These are phyloP conservation scores for Zizania latifolia DNA, from an alignment of 176 grass and related monocot genomes.

Conservation along the genomic window DNA sequence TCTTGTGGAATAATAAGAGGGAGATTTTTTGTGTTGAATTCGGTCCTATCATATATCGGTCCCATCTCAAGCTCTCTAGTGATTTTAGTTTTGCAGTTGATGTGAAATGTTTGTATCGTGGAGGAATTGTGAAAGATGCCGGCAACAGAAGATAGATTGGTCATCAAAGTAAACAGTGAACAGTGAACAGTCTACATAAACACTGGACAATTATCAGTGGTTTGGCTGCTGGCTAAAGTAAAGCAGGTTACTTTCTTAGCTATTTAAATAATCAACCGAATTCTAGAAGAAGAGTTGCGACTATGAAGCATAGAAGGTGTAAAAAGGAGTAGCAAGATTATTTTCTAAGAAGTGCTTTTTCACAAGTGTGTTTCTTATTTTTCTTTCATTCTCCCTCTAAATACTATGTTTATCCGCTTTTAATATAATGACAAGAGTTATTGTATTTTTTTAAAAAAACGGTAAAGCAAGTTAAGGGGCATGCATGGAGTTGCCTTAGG, in stretches of 20 bases:
- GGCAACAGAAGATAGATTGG: constrained; percentile 11
- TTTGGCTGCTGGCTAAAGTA: constrained; percentile 26
- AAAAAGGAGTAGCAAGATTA: too few species aligned
- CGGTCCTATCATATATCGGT: background rate
- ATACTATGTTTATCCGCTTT: too few species aligned
- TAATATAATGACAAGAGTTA: too few species aligned
- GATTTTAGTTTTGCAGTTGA: background rate
- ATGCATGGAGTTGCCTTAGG: background rate
- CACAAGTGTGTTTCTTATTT: too few species aligned
- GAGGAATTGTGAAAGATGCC: constrained; percentile 26
- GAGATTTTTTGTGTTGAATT: constrained; percentile 11
- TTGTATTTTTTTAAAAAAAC: too few species aligned
- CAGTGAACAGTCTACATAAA: constrained; percentile 24
- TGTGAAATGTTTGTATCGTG: constrained; percentile 11
- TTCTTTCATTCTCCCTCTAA: too few species aligned
- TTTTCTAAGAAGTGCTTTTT: too few species aligned
- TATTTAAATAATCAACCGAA: too few species aligned
- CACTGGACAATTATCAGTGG: constrained; percentile 31
- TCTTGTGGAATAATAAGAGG: background rate
- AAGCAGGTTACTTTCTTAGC: too few species aligned
- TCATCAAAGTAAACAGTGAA: background rate
- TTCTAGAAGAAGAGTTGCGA: too few species aligned
- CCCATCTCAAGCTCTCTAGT: background rate
- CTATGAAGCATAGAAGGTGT: too few species aligned
- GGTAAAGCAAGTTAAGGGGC: constrained; percentile 10